These are phyloP conservation scores for Pistacia atlantica DNA, from an alignment of 345 rosid species.

Conservation along the genomic window DNA sequence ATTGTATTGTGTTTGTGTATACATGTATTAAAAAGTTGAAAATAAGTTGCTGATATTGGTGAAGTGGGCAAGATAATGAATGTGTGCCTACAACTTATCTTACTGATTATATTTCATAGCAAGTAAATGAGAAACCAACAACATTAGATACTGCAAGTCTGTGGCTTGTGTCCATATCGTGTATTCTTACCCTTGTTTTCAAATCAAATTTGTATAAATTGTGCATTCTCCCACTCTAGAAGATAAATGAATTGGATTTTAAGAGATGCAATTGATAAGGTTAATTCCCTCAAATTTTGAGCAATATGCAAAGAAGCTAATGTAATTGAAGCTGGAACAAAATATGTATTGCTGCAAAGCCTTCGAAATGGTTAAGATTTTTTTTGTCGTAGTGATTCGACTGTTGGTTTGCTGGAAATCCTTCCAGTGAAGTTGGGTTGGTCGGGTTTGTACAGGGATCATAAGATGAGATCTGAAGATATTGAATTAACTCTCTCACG, in stretches of 20 bases:
- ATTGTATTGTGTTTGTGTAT: not conserved
- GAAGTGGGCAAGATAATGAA: not conserved
- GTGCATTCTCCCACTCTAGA: not conserved
- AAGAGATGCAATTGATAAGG: not conserved
- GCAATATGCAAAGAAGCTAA: not conserved
- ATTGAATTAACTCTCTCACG: no score
- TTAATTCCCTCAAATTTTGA: not conserved
- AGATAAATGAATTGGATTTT: not conserved
- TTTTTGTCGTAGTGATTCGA: not conserved
- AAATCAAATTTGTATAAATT: not conserved
- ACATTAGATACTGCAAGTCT: not conserved
- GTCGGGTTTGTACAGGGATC: not conserved
- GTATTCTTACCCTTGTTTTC: not conserved
- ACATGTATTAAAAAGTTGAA: no score
- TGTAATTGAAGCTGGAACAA: not conserved
- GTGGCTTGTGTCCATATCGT: not conserved
- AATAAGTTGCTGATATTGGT: not conserved
- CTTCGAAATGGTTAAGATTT: not conserved
- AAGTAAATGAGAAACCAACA: not conserved
- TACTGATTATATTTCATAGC: no score
- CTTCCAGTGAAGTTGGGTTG: not conserved
- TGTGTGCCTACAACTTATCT: not conserved
- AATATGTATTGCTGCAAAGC: not conserved
- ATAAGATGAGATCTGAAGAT: not conserved
- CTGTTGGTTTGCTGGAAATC: not conserved